A percentile compares a stretch with the other conserved stretches of the same genome.
Conservation (phyloP, 1,284 basidiomycete species). For the Trichosporon faecale region DNA sequence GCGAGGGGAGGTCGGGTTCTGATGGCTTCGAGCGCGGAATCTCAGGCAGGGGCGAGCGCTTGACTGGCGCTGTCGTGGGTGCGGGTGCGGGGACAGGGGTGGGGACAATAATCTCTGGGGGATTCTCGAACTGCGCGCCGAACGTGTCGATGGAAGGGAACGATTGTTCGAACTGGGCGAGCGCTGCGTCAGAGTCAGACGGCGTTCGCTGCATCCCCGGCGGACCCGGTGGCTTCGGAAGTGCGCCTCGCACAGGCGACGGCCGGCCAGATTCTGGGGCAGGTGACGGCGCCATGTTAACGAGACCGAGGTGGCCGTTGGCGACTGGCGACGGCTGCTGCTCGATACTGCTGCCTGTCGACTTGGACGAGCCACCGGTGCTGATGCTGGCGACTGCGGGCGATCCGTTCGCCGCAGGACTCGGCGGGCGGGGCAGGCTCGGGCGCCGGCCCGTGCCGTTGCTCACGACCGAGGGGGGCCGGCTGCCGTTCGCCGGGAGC, state of each 20-base stretch:
- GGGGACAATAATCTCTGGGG: neutral
- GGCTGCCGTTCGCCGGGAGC: conserved; percentile 12
- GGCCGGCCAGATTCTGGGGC: neutral
- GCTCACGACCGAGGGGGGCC: conserved; percentile 2
- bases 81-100: neutral
- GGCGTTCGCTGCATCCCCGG: neutral
- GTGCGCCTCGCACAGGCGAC: neutral
- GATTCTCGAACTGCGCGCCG: conserved; percentile 38
- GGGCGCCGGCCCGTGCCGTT: conserved; percentile 8
- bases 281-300: neutral
- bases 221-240: neutral
- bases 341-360: neutral
- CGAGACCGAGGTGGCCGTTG: neutral
- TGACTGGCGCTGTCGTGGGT: conserved; percentile 6
- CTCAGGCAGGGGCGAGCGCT: conserved; percentile 1
- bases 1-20: neutral
- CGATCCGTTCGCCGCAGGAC: conserved; percentile 1
- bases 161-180: conserved; percentile 37
- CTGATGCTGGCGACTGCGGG: neutral
- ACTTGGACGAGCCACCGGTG: neutral
- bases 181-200: neutral
- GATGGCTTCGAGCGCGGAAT: neutral
- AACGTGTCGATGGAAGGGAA: conserved; percentile 50
- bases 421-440: conserved; percentile 5
- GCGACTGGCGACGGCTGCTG: neutral